Conservation (phyloP, 352 stramenopile species). For the Porosira glacialis region DNA sequence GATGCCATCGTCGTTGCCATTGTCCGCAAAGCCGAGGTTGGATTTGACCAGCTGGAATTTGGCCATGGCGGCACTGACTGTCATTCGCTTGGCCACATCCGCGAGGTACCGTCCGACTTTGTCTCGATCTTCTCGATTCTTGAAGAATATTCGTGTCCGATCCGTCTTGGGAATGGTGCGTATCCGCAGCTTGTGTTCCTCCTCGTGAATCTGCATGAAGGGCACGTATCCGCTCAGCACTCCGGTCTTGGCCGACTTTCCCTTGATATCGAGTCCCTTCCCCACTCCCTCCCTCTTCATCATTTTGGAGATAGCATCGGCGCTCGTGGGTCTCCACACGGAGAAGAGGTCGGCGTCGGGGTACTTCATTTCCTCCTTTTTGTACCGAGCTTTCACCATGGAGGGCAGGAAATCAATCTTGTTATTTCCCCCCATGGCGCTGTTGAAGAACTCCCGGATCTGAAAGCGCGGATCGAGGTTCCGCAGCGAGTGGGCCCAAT, state of each 20-base stretch:
- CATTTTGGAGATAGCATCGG: constrained; percentile 42
- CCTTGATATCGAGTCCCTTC: constrained; percentile 49
- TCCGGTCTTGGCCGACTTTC: constrained; percentile 32
- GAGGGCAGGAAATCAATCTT: constrained; percentile 12
- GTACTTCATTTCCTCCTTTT: background rate
- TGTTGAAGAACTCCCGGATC: constrained; percentile 41
- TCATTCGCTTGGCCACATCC: constrained; percentile 39
- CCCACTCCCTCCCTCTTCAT: constrained; percentile 37
- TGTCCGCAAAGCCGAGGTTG: constrained; percentile 1
- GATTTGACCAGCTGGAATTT: constrained; percentile 24
- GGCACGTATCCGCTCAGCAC: constrained; percentile 27
- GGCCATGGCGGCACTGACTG: constrained; percentile 22
- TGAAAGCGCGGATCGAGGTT: constrained; percentile 34
- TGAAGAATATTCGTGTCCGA: constrained; percentile 51
- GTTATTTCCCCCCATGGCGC: constrained; percentile 25
- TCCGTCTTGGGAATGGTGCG: constrained; percentile 10
- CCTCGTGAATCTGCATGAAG: constrained; percentile 48
- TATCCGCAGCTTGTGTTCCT: constrained; percentile 18
- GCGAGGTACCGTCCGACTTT: constrained; percentile 36
- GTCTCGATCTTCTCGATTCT: constrained; percentile 29
- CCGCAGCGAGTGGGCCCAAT: constrained; percentile 9
- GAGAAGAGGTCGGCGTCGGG: constrained; percentile 20
- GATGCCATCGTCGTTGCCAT: too few relatives aligned
- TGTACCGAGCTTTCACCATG: constrained; percentile 17
- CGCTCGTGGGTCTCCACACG: constrained; percentile 31